Base-by-base conservation (phyloP, 179 eudicot genomes). In the Beta corolliflora region DNA sequence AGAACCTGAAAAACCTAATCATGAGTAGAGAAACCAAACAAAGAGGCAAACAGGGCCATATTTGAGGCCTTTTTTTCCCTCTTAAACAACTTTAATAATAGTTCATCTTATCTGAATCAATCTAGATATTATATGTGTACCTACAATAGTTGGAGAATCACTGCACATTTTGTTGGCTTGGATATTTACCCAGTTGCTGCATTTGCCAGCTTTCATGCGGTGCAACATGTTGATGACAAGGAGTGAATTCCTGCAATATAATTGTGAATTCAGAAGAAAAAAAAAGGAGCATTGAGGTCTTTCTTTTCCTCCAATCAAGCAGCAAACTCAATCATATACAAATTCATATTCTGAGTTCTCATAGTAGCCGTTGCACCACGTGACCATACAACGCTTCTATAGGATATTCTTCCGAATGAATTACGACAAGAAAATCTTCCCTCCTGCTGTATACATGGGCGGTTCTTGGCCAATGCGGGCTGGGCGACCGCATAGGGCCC, bases 141-240 rank as follows among this genome's bases (percentile, higher is more conserved):
- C 85, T 82, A 82, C 78, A 79, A 85, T 81, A 73, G 54, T 56
- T 56, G 79, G 73, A 76, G 76, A 54, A 64, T 84, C 81, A 87
- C 76, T 77, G 73, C 58, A 61, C 73, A 75, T 86, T 86, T 77
- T 81, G 83, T 54, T 90, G 86, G 70, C 74, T 86, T 54, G 94
- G 91, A 84, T 92, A 91, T 36, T 86, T 85, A 67, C 86, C 93
- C 78, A 91, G 88, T 81, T 93, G 85, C 83, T 92, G 87, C 87
- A 90, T 87, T 81, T 92, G 84, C 97, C 97, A 95, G 90, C 95
- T 93, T 81, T 93, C 97, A 73, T 86, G 95, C 73, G 97, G 97
- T 44, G 97, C 98, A 58, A 92, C 84, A 77, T 91, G 91, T 61
- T 89, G 88, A 79, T 94, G 88, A 13, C 85, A 89, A 36, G 98